Conservation (phyloP, 108 stramenopile genomes). For the Bacterosira constricta region DNA sequence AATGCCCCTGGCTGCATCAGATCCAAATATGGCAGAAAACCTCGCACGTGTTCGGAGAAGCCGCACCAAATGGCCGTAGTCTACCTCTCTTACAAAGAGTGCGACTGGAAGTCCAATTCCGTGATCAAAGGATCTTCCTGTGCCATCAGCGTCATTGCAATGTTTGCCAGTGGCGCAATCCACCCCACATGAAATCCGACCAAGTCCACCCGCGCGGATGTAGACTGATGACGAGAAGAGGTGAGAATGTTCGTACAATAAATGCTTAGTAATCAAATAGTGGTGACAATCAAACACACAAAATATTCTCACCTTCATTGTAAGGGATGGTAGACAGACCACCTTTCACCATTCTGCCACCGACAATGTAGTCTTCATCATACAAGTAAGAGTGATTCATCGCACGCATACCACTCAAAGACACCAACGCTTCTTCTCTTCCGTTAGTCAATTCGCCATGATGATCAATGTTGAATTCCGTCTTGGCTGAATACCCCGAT, state of each 20-base stretch:
- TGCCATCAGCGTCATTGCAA: constrained; percentile 41
- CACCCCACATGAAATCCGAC: constrained; percentile 58
- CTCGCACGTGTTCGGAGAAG: constrained; percentile 80
- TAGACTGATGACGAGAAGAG: constrained; percentile 5
- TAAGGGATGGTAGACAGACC: constrained; percentile 82
- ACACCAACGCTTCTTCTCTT: constrained; percentile 56
- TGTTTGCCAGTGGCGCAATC: constrained; percentile 55
- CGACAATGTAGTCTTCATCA: constrained; percentile 43
- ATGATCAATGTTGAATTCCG: constrained; percentile 59
- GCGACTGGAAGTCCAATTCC: constrained; percentile 87
- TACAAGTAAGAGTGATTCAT: constrained; percentile 50
- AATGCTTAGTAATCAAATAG: too few relatives aligned
- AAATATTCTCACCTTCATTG: constrained; percentile 82
- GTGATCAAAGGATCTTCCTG: constrained; percentile 68
- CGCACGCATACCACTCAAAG: constrained; percentile 38
- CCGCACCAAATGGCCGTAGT: constrained; percentile 76
- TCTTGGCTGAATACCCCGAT: constrained; percentile 76
- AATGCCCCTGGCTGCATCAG: constrained; percentile 54
- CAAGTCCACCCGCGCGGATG: constrained; percentile 76
- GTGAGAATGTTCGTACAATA: neutral
- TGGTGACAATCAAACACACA: too few relatives aligned
- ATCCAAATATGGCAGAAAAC: constrained; percentile 62
- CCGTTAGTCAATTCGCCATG: constrained; percentile 58
- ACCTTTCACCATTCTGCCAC: constrained; percentile 70
- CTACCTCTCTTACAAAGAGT: constrained; percentile 77